Evolutionary conservation across 805 yeast genomes (phyloP), one percentile per base, ranked within the genome.

Genomic region (Myxozyma monticola): DNA sequence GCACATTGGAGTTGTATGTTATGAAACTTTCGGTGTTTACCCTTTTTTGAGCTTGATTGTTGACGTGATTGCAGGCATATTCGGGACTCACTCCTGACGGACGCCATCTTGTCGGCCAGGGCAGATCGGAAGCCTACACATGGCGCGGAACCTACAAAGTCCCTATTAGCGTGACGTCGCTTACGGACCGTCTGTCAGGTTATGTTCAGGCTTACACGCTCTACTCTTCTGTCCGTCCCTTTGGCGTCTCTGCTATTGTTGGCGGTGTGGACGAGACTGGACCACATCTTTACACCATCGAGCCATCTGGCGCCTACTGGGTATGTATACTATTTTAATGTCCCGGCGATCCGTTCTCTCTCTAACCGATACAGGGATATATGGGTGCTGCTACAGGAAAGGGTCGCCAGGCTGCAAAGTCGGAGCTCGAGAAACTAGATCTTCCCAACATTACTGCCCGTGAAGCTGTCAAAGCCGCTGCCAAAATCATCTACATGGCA

Each of bases 81-180:
- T 88, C 97, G 3, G 99, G 99, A 1, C 74, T 93, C 58, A 79
- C 88, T 60, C 98, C 99, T 26, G 99, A 93, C 68, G 99, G 99
- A 8, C 84, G 97, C 68, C 95, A 88, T 64, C 78, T 93, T 61
- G 97, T 89, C 49, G 79, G 79, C 65, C 80, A 96, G 62, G 98
- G 95, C 29, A 83, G 99, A 67, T 95, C 87, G 60, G 99, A 93
- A 70, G 88, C 95, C 15, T 76, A 78, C 57, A 74, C 82, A 43
- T 91, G 88, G 76, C 84, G 86, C 68, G 77, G 82, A 51, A 73
- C 78, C 58, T 91, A 86, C 73, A 84, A 85, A 65, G 81, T 77
- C 48, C 82, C 88, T 26, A 83, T 90, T 53, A 80, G 90, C 4
- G 77, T 91, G 37, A 84, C 91, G 31, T 84, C 88, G 40, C 78